Evolutionary conservation across 148 eudicot species (phyloP).

Genomic region (Salicornia ramosissima): DNA sequence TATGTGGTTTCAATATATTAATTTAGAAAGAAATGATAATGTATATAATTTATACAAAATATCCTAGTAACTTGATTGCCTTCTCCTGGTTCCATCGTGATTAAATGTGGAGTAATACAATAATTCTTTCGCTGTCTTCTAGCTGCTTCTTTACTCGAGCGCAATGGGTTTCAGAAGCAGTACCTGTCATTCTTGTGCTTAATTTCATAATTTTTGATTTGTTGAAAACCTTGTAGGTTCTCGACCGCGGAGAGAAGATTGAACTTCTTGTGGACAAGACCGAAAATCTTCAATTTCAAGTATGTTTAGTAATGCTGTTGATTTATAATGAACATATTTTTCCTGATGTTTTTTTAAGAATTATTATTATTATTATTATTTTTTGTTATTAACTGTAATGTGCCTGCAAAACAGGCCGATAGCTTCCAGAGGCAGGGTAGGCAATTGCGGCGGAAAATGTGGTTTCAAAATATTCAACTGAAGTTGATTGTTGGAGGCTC

Average conservation of each 20-base stretch:
- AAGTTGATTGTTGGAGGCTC: conserved; percentile 72
- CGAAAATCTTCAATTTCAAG: conserved; percentile 98
- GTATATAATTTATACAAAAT: too few species aligned
- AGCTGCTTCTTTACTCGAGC: neutral
- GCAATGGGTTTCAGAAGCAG: neutral
- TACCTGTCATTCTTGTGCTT: neutral
- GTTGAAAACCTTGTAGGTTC: conserved; percentile 43
- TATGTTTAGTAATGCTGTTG: conserved; percentile 14
- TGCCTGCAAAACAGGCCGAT: conserved; percentile 53
- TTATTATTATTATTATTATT: neutral
- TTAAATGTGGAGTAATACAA: too few species aligned
- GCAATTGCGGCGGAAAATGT: conserved; percentile 82
- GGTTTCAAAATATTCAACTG: conserved; percentile 87
- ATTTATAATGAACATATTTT: neutral
- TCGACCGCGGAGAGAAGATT: conserved; percentile 98
- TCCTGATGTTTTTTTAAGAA: too few species aligned
- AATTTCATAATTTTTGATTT: neutral
- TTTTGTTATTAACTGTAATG: neutral
- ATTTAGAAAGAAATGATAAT: too few species aligned
- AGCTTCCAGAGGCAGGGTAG: conserved; percentile 98
- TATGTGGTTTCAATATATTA: too few species aligned
- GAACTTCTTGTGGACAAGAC: conserved; percentile 94
- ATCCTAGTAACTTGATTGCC: too few species aligned
- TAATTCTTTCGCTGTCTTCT: too few species aligned
- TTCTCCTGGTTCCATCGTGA: too few species aligned